These are phyloP conservation scores for Rossbeevera mucosa DNA, from an alignment of 768 basidiomycete species.

Conservation along the genomic window DNA sequence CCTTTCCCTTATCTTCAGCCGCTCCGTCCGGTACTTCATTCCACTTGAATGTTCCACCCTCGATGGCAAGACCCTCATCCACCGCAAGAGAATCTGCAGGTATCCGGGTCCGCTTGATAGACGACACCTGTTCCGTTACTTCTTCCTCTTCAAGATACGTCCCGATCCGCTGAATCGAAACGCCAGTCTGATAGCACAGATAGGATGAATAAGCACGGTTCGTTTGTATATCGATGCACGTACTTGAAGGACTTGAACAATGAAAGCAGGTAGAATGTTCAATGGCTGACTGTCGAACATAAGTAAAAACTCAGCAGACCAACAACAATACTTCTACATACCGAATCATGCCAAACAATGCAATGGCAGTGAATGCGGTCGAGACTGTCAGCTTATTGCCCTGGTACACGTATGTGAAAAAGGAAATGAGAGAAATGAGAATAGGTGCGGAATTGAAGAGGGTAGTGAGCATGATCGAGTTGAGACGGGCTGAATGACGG, in stretches of 20 bases:
- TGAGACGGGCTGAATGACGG: conserved; percentile 53
- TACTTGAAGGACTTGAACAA: conserved; percentile 69
- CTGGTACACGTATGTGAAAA: conserved; percentile 65
- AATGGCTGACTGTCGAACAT: conserved; percentile 49
- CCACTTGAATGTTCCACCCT: conserved; percentile 54
- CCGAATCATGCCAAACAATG: conserved; percentile 83
- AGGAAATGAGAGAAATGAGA: conserved; percentile 74
- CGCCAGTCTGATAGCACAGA: conserved; percentile 39
- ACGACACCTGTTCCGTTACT: conserved; percentile 55
- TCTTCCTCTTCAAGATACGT: conserved; percentile 60
- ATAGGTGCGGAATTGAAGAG: conserved; percentile 78
- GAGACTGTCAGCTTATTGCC: conserved; percentile 74
- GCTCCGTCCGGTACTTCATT: conserved; percentile 40
- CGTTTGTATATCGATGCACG: background rate
- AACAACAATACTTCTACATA: conserved; percentile 20
- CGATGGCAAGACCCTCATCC: conserved; percentile 42
- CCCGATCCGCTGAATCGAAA: conserved; percentile 57
- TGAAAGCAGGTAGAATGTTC: conserved; percentile 75
- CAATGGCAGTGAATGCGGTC: conserved; percentile 84
- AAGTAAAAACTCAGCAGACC: background rate
- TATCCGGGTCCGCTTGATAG: conserved; percentile 40
- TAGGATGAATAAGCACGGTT: background rate
- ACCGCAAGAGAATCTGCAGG: conserved; percentile 21
- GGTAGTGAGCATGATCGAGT: conserved; percentile 63
- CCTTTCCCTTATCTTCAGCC: conserved; percentile 19